A percentile compares a stretch with the other conserved stretches of the same genome.
Evolutionary conservation across 768 basidiomycete genomes (phyloP).

Genomic region (Lactarius pseudohatsudake): DNA sequence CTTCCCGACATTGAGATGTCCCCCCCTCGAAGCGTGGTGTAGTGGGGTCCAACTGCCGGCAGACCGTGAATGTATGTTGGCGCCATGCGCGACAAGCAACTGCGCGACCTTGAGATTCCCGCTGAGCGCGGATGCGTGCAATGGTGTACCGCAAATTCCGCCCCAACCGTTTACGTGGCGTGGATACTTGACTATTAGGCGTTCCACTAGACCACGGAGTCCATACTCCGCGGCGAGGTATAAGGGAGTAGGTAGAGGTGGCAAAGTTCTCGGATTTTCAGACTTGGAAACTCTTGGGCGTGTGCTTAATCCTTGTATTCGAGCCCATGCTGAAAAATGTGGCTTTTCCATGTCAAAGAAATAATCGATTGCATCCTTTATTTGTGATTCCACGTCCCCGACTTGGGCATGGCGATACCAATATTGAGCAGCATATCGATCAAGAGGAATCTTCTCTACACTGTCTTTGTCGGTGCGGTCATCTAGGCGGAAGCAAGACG

Average conservation of each 20-base stretch:
- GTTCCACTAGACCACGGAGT: not conserved
- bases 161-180: not conserved
- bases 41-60: not conserved
- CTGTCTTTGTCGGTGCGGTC: not conserved
- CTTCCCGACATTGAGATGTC: not conserved
- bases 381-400: not conserved
- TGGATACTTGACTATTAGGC: not conserved
- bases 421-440: not conserved
- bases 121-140: not conserved
- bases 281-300: too few relatives aligned
- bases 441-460: not conserved
- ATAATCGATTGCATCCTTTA: not conserved
- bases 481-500: not conserved
- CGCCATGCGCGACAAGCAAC: not conserved
- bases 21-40: not conserved
- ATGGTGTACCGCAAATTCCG: not conserved
- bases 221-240: not conserved
- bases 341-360: not conserved
- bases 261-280: too few relatives aligned
- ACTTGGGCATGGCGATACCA: not conserved
- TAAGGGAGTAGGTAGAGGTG: not conserved
- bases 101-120: not conserved
- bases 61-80: not conserved
- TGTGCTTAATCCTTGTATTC: not conserved
- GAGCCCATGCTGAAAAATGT: not conserved